Evolutionary conservation across 2,329 filamentous ascomycete genomes (phyloP).

Genomic region (Ceratocystis colombiana): DNA sequence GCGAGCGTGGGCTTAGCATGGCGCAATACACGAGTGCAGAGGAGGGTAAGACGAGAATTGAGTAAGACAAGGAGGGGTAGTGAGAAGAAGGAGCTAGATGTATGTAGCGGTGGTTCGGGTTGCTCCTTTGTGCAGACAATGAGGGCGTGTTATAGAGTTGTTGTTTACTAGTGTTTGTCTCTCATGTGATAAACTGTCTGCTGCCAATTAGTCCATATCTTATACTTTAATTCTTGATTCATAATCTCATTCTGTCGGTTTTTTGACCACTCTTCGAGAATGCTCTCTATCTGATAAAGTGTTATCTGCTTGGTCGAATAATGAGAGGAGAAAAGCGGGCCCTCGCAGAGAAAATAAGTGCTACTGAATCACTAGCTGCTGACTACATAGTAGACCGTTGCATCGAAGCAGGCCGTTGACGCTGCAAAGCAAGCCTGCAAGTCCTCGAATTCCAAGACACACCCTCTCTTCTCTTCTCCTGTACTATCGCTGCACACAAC

Average conservation of each 20-base stretch:
- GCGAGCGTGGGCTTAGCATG: conserved; percentile 76
- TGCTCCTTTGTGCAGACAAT: neutral
- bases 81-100: neutral
- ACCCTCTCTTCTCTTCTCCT: neutral
- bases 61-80: conserved; percentile 41
- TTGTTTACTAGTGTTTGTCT: neutral
- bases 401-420: no score
- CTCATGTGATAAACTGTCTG: neutral
- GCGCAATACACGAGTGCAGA: conserved; percentile 75
- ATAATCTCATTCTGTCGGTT: neutral
- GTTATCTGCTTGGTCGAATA: no score
- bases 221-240: conserved; percentile 2
- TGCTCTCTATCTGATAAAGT: no score
- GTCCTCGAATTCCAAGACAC: no score
- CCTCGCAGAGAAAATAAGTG: no score
- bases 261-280: neutral
- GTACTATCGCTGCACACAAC: neutral
- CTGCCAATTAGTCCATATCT: neutral
- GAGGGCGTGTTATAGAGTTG: neutral
- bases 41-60: conserved; percentile 97
- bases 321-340: no score
- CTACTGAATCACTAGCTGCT: no score
- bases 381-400: no score
- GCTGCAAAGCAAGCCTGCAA: no score
- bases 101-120: neutral